Conservation (phyloP, 805 yeast genomes). For the Teunomyces stri region DNA sequence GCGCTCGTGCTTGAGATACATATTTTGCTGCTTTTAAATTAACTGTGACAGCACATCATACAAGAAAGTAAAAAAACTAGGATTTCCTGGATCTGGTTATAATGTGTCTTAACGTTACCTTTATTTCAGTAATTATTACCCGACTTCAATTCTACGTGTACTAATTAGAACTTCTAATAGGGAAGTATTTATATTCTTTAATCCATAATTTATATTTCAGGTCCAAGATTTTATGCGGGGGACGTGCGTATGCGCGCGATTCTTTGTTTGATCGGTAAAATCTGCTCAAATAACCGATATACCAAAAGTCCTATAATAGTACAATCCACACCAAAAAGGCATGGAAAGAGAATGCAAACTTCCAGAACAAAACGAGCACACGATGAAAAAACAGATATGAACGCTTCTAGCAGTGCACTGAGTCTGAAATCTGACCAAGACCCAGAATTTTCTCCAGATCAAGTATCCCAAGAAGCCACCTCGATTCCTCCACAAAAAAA, state of each 20-base stretch:
- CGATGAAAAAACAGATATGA: background rate
- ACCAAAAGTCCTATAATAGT: background rate
- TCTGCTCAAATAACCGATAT: background rate
- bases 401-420: background rate
- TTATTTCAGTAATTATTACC: background rate
- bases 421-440: background rate
- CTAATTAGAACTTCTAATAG: background rate
- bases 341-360: background rate
- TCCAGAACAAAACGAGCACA: background rate
- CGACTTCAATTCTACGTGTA: constrained; percentile 2
- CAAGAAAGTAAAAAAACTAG: background rate
- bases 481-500: background rate
- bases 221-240: too few species aligned
- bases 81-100: background rate
- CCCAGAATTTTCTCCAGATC: background rate
- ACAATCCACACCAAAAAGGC: background rate
- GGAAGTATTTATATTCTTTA: background rate
- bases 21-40: constrained; percentile 2
- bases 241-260: too few species aligned
- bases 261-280: background rate
- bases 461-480: background rate
- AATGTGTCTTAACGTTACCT: background rate
- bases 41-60: background rate
- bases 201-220: background rate
- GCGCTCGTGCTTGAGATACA: constrained; percentile 6